Evolutionary conservation across 2,329 filamentous ascomycete genomes (phyloP).

Genomic region (Gyromitra esculenta): DNA sequence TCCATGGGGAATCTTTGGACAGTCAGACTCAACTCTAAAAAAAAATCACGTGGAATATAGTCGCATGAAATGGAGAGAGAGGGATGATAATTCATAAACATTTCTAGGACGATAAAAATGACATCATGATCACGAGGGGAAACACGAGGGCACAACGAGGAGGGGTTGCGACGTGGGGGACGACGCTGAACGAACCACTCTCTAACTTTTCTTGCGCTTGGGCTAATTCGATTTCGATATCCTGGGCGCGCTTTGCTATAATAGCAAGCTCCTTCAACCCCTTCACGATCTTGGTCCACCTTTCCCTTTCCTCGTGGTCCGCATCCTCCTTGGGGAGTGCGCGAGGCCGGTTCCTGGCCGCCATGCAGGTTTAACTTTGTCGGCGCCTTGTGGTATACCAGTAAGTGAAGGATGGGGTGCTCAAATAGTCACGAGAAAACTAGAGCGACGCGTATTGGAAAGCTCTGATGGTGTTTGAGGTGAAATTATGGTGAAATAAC

Average conservation of each 20-base stretch:
- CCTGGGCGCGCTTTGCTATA: conserved; percentile 50
- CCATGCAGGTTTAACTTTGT: conserved; percentile 45
- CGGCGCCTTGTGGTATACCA: conserved; percentile 5
- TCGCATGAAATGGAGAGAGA: conserved; percentile 5
- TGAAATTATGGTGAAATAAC: conserved; percentile 22
- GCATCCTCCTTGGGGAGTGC: conserved; percentile 55
- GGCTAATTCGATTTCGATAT: conserved; percentile 48
- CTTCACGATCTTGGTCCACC: conserved; percentile 57
- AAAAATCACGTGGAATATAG: conserved; percentile 29
- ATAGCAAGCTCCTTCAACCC: conserved; percentile 56
- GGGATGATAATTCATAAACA: conserved; percentile 21
- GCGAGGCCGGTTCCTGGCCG: conserved; percentile 53
- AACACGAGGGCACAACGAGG: conserved; percentile 21
- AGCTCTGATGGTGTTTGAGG: conserved; percentile 11
- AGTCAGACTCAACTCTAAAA: conserved; percentile 35
- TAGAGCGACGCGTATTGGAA: conserved; percentile 33
- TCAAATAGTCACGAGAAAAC: background rate
- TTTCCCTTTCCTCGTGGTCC: conserved; percentile 57
- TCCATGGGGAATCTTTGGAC: conserved; percentile 47
- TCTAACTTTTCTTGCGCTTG: conserved; percentile 49
- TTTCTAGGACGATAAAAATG: conserved; percentile 26
- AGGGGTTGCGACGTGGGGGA: conserved; percentile 15
- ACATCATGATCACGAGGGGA: conserved; percentile 13
- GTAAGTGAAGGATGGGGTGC: conserved; percentile 1
- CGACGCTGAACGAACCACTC: conserved; percentile 43